These are phyloP conservation scores for Phytophthora europaea DNA, from an alignment of 352 stramenopile species.

Conservation along the genomic window DNA sequence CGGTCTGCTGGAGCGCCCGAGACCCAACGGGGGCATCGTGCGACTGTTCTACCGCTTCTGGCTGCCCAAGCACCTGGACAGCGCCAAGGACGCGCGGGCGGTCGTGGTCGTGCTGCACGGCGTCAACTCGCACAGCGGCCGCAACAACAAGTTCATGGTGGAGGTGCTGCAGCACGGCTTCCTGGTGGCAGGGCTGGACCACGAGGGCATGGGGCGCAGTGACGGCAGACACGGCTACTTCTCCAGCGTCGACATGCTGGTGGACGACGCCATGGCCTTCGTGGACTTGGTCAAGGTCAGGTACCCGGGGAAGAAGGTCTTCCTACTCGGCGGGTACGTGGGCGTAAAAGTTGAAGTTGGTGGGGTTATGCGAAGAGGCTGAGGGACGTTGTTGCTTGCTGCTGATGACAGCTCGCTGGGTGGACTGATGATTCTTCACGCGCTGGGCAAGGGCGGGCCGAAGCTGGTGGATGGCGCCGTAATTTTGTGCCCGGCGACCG, in stretches of 20 bases:
- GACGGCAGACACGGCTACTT: slow-evolving; percentile 85
- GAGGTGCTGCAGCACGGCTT: slow-evolving; percentile 73
- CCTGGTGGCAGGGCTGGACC: slow-evolving; percentile 71
- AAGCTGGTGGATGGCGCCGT: slow-evolving; percentile 75
- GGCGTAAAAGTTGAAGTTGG: neutral
- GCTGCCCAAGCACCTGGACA: slow-evolving; percentile 58
- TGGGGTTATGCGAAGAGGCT: neutral
- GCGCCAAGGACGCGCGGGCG: slow-evolving; percentile 42
- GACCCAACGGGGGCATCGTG: slow-evolving; percentile 46
- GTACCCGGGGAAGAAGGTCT: slow-evolving; percentile 76
- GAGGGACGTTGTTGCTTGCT: slow-evolving; percentile 15
- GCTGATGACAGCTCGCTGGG: slow-evolving; percentile 67
- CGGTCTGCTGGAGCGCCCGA: slow-evolving; percentile 50
- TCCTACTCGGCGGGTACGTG: slow-evolving; percentile 74
- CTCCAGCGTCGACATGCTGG: slow-evolving; percentile 62
- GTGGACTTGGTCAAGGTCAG: slow-evolving; percentile 64
- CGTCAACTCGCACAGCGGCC: slow-evolving; percentile 84
- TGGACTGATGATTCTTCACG: slow-evolving; percentile 70
- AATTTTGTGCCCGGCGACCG: slow-evolving; percentile 73
- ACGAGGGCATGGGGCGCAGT: slow-evolving; percentile 82
- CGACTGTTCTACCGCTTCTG: slow-evolving; percentile 84
- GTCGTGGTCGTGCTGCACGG: slow-evolving; percentile 83
- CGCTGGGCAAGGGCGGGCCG: slow-evolving; percentile 56
- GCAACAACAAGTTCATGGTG: slow-evolving; percentile 81
- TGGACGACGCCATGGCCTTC: slow-evolving; percentile 76